Evolutionary conservation across 768 basidiomycete genomes (phyloP).

Genomic region (Termitomyces bulborhizus): DNA sequence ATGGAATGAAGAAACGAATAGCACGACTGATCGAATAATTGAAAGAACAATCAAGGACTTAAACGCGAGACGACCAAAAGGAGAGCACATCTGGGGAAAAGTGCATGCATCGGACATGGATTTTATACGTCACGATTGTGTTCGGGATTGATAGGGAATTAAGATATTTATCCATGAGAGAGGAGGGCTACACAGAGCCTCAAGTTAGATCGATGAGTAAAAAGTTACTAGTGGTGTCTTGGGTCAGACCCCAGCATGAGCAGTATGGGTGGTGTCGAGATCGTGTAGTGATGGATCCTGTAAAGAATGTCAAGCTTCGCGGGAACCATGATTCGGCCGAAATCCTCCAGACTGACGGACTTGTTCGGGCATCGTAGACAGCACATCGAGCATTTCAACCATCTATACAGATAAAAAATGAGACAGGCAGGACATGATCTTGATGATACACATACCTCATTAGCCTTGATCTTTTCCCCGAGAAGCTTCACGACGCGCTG

Average conservation of each 20-base stretch:
- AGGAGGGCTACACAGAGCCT: neutral
- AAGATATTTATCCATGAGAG: neutral
- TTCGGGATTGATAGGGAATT: neutral
- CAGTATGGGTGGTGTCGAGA: too few species aligned
- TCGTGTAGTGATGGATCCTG: neutral
- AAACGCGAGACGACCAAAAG: neutral
- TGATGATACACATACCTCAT: slow-evolving; percentile 48
- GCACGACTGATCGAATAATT: slow-evolving; percentile 9
- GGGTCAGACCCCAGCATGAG: too few species aligned
- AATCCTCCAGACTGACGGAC: too few species aligned
- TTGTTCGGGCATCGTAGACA: too few species aligned
- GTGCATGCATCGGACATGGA: neutral
- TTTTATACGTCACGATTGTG: slow-evolving; percentile 3
- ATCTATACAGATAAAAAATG: slow-evolving; percentile 36
- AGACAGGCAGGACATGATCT: neutral
- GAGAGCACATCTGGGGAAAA: slow-evolving; percentile 15
- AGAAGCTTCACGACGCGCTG: slow-evolving; percentile 53
- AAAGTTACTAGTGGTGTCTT: too few species aligned
- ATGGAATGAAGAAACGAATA: neutral
- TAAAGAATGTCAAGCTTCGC: too few species aligned
- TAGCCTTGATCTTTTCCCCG: slow-evolving; percentile 64
- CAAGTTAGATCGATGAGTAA: neutral
- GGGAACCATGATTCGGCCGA: too few species aligned
- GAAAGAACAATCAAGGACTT: slow-evolving; percentile 2
- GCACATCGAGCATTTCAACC: too few species aligned